Evolutionary conservation across 2,329 filamentous ascomycete genomes (phyloP).

Genomic region (Colletotrichum theobromicola): DNA sequence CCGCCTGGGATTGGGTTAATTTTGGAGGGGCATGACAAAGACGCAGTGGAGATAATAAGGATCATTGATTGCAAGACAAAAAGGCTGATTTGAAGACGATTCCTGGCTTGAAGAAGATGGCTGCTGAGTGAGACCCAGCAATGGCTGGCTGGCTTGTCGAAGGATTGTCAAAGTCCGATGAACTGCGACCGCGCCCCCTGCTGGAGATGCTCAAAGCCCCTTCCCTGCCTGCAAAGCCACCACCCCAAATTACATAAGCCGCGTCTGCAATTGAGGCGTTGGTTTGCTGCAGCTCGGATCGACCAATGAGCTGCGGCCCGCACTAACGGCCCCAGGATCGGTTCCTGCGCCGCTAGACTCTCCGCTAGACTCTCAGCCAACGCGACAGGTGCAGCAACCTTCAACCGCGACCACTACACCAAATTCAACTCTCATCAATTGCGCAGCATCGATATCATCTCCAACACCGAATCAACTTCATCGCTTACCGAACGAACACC

Average conservation of each 20-base stretch:
- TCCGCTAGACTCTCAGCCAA: neutral
- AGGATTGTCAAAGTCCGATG: neutral
- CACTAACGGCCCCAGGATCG: neutral
- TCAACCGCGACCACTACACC: neutral
- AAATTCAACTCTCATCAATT: neutral
- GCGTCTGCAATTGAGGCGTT: neutral
- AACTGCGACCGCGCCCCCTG: neutral
- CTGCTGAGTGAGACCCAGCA: constrained; percentile 1
- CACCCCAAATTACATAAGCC: neutral
- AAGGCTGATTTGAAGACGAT: neutral
- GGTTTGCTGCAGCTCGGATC: neutral
- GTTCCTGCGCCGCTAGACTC: neutral
- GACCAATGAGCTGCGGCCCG: neutral
- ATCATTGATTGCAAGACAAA: neutral
- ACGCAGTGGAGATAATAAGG: neutral
- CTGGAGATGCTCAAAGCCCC: neutral
- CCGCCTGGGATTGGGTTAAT: neutral
- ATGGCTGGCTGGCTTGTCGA: neutral
- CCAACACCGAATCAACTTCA: neutral
- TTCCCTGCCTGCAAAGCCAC: neutral
- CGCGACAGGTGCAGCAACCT: neutral
- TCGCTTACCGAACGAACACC: neutral
- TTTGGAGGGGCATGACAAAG: constrained; percentile 13
- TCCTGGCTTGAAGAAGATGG: neutral
- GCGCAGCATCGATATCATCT: constrained; percentile 1